Evolutionary conservation across 345 rosid species (phyloP), one percentile per base, ranked within the genome.

Genomic region (Rubroshorea leprosula): DNA sequence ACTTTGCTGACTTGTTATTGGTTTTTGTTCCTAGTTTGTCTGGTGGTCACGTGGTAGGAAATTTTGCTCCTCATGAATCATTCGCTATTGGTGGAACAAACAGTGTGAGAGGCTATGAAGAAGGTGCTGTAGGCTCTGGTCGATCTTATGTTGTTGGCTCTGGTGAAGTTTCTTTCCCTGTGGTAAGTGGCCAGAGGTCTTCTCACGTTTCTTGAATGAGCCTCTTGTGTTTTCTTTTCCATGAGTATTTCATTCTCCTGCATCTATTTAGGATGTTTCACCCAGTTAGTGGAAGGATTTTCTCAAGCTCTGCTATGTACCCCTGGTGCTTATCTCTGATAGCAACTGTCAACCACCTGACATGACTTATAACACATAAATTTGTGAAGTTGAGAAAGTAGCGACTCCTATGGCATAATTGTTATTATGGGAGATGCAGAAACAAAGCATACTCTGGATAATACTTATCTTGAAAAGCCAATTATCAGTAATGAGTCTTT

Each of bases 21-120:
- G 48, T 59, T 72, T 47, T 55, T 23, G 19, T 68, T 57, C 66
- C 54, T 63, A 93, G 99, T 66, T 64, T 93, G 66, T 83, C 97
- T 4, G 88, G 94, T 64, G 90, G 97, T 35, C 96, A 83, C 72
- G 88, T 83, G 65, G 75, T 85, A 69, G 99, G 96, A 48, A 89
- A 80, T 61, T 93, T 93, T 66, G 79, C 90, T 54, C 96, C 96
- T 64, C 94, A 93, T 61, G 96, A 89, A 79, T 96, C 99, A 27
- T 93, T 89, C 50, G 83, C 84, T 49, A 89, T 89, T 20, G 97
- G 99, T 4, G 96, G 97, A 69, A 89, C 94, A 62, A 93, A 89
- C 70, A 89, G 96, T 18, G 91, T 93, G 49, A 87, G 97, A 77
- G 99, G 97, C 54, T 93, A 93, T 57, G 92, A 93, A 78, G 99